Evolutionary conservation across 2,329 filamentous ascomycete genomes (phyloP).

Genomic region (Pseudogymnoascus sp.): DNA sequence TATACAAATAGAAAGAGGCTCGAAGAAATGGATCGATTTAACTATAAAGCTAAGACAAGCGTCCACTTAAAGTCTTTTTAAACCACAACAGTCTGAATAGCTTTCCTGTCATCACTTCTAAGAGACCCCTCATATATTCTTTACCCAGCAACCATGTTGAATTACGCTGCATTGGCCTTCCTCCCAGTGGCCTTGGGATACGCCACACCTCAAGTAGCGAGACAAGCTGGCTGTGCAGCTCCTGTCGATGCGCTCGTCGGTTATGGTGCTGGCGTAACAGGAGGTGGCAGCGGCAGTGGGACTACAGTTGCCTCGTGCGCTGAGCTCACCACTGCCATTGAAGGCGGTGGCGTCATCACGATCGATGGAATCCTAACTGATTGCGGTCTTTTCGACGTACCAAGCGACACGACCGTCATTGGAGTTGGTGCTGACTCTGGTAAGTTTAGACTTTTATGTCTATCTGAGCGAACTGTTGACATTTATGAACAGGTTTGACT

Average conservation of each 20-base stretch:
- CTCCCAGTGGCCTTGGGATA: not conserved
- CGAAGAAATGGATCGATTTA: not conserved
- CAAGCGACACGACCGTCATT: constrained; percentile 39
- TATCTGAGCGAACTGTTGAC: not conserved
- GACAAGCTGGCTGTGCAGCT: not conserved
- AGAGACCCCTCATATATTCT: not conserved
- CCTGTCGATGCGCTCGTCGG: not conserved
- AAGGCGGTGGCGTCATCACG: constrained; percentile 39
- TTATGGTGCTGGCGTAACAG: constrained; percentile 25
- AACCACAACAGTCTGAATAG: not conserved
- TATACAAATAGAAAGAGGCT: not conserved
- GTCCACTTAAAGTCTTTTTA: not conserved
- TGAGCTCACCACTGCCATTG: constrained; percentile 32
- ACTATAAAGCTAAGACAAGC: not conserved
- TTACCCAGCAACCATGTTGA: not conserved
- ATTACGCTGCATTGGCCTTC: constrained; percentile 3
- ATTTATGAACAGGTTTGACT: constrained; percentile 29
- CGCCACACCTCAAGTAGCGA: not conserved
- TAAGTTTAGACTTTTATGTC: not conserved
- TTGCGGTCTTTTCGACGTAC: constrained; percentile 17
- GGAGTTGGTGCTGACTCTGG: constrained; percentile 34
- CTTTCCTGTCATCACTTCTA: not conserved
- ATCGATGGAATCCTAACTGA: constrained; percentile 32
- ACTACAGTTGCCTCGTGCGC: constrained; percentile 40
- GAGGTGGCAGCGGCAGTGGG: constrained; percentile 36